These are phyloP conservation scores for Abelmoschus esculentus DNA, from an alignment of 345 rosid genomes.

Conservation along the genomic window DNA sequence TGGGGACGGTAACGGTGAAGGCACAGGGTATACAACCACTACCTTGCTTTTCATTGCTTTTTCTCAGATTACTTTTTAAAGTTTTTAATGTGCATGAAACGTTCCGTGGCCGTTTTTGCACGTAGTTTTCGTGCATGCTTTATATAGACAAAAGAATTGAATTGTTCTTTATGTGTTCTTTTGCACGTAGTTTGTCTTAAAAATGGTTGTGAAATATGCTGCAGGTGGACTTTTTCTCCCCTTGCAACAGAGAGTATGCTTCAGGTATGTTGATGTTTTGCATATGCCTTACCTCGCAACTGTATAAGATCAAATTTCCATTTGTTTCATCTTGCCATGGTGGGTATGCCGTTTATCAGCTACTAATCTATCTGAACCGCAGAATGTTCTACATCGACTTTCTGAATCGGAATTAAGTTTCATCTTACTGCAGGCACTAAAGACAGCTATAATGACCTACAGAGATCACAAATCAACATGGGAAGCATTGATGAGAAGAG, in stretches of 20 bases:
- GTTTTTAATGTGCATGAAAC: not conserved
- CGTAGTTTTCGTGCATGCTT: not conserved
- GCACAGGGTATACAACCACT: conserved; percentile 63
- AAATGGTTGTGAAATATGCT: conserved; percentile 10
- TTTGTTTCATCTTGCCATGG: not conserved
- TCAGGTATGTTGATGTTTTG: conserved; percentile 34
- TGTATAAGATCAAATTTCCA: not conserved
- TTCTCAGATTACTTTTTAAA: not conserved
- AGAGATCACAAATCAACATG: conserved; percentile 66
- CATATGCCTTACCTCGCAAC: not conserved
- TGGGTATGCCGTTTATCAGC: not conserved
- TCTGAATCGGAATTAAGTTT: not conserved
- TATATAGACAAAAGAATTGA: not conserved
- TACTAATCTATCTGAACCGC: not conserved
- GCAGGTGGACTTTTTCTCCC: conserved; percentile 89
- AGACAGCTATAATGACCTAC: conserved; percentile 57
- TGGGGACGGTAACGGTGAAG: conserved; percentile 54
- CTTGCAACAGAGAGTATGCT: conserved; percentile 69
- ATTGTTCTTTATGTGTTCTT: not conserved
- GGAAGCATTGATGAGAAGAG: conserved; percentile 74
- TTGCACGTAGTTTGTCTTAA: not conserved
- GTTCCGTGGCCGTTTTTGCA: not conserved
- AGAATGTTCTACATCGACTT: not conserved
- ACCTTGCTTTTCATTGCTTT: not conserved
- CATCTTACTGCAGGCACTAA: conserved; percentile 42